Evolutionary conservation across 73 alveolate species (phyloP).

Genomic region (Uronychia setigera): DNA sequence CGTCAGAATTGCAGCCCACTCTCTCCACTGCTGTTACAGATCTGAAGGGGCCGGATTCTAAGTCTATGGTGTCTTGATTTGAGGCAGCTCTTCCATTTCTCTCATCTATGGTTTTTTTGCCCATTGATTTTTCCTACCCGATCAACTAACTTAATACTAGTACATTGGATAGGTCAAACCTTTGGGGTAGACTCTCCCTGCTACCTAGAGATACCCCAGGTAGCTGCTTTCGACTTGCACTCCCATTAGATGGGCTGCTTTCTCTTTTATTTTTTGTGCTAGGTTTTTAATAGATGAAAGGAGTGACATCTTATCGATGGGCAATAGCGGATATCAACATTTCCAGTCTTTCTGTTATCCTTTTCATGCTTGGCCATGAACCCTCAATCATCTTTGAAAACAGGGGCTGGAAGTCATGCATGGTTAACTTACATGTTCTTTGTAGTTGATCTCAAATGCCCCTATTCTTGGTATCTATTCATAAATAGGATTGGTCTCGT

Average conservation of each 20-base stretch:
- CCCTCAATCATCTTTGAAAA: background rate
- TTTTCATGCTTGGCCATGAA: background rate
- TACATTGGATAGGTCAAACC: too few relatives aligned
- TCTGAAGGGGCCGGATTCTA: too few relatives aligned
- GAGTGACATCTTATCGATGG: background rate
- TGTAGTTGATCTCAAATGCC: conserved; percentile 24
- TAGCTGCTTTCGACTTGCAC: background rate
- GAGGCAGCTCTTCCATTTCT: too few relatives aligned
- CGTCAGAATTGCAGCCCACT: too few relatives aligned
- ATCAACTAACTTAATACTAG: too few relatives aligned
- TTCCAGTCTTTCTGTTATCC: background rate
- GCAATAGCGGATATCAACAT: background rate
- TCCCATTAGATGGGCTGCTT: background rate
- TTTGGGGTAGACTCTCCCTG: background rate
- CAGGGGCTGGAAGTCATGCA: background rate
- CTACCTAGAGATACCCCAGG: background rate
- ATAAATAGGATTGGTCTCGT: conserved; percentile 1
- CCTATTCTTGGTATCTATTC: conserved; percentile 43
- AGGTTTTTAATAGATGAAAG: background rate
- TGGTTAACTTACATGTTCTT: background rate
- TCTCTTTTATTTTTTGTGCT: background rate
- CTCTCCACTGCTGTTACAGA: too few relatives aligned
- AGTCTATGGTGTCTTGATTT: too few relatives aligned
- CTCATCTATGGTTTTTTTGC: background rate
- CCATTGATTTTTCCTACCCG: background rate